phyloP scores from a whole-genome alignment of 1,284 basidiomycete genomes.

The Ustilago cynodontis region DNA sequence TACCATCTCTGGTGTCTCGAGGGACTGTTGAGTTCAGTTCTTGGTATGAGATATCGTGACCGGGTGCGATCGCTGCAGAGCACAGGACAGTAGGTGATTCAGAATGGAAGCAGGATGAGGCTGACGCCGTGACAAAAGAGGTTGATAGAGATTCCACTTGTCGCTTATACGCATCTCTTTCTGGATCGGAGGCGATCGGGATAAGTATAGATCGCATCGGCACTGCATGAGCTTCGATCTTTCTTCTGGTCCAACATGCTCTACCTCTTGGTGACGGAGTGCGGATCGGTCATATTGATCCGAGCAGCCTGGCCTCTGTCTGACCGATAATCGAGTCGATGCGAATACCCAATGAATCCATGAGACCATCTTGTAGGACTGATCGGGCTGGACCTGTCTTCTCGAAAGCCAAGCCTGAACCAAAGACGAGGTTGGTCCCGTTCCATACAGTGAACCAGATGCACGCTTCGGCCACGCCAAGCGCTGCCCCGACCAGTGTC shows the following conservation, averaged over 20 bases:
- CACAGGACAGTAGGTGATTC: too few relatives aligned
- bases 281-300: neutral
- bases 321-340: conserved; percentile 25
- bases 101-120: neutral
- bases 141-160: conserved; percentile 14
- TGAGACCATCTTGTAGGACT: conserved; percentile 16
- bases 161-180: neutral
- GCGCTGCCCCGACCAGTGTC: conserved; percentile 38
- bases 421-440: conserved; percentile 20
- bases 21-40: too few relatives aligned
- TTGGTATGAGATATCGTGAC: too few relatives aligned
- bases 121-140: neutral
- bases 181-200: neutral
- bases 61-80: too few relatives aligned
- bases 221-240: neutral
- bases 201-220: neutral
- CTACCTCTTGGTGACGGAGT: neutral
- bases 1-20: too few relatives aligned
- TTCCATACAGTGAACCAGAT: conserved; percentile 52
- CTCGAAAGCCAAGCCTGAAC: neutral
- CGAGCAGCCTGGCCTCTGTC: conserved; percentile 9
- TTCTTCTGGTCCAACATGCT: neutral
- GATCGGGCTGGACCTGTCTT: neutral
- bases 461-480: conserved; percentile 44
- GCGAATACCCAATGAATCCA: conserved; percentile 17